Conservation (phyloP, 2,329 filamentous ascomycete genomes). For the Karstenula rhodostoma region DNA sequence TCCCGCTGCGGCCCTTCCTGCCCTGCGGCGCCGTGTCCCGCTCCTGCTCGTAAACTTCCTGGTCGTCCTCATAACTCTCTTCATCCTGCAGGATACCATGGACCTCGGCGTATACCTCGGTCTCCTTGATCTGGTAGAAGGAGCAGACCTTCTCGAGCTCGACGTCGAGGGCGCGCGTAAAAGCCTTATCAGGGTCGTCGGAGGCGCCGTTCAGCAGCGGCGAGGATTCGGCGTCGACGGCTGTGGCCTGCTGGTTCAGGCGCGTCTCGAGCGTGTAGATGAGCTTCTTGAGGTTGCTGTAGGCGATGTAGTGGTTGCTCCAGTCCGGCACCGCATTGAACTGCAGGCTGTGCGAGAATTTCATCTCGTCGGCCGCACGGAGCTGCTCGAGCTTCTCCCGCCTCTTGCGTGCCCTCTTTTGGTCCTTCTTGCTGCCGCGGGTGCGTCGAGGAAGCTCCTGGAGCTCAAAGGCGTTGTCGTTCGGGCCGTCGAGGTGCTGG, state of each 20-base stretch:
- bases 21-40: conserved; percentile 49
- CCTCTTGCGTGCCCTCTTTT: conserved; percentile 55
- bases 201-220: conserved; percentile 75
- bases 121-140: conserved; percentile 90
- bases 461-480: conserved; percentile 42
- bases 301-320: conserved; percentile 97
- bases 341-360: conserved; percentile 99
- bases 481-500: conserved; percentile 27
- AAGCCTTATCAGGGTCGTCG: conserved; percentile 79
- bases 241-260: conserved; percentile 67
- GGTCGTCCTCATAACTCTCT: conserved; percentile 69
- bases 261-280: conserved; percentile 96
- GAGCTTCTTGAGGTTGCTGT: conserved; percentile 99
- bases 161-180: conserved; percentile 80
- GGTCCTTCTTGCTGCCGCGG: conserved; percentile 22
- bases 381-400: conserved; percentile 74
- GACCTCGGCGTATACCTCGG: conserved; percentile 84
- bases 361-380: conserved; percentile 86
- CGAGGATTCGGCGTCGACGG: conserved; percentile 79
- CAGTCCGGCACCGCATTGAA: conserved; percentile 99
- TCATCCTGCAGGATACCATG: conserved; percentile 79
- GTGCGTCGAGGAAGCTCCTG: conserved; percentile 31
- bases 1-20: conserved; percentile 54
- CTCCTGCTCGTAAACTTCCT: conserved; percentile 46
- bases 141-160: conserved; percentile 94